Evolutionary conservation across 2,329 filamentous ascomycete species (phyloP), one percentile per base, ranked within the genome.

Genomic region (Phaeosphaeriaceae sp.): DNA sequence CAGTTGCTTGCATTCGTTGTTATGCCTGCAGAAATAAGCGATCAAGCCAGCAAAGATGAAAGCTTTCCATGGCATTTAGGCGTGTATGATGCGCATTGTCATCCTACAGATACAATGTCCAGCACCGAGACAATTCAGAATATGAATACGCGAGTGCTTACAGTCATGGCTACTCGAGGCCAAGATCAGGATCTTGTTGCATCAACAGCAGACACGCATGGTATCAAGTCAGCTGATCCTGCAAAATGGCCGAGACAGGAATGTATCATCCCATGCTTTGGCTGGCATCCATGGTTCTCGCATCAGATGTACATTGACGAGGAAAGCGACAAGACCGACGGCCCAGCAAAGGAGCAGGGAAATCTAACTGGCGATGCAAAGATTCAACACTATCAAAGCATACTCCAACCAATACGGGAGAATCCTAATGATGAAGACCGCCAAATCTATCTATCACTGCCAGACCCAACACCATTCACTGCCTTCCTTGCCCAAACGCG

Each of bases 281-380:
- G 90, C 16, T 92, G 89, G 88, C 90, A 94, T 68, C 90, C 90
- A 1, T 94, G 90, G 90, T 93, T 92, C 71, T 88, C 89, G 1
- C 80, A 93, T 69, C 86, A 90, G 57, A 80, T 94, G 62, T 90
- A 86, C 65, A 72, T 63, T 58, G 63, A 70, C 3, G 74, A 77
- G 28, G 68, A 70, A n/a, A n/a, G 3, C 15, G 12, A 21, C 17
- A 40, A 50, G 1, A 9, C 17, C 7, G 23, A 37, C 3, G 38
- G 23, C 2, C 23, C 61, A 58, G 4, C 44, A 41, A 13, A 45
- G 13, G 16, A 52, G 8, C 40, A 46, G 21, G 29, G 82, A 87
- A 63, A 85, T 3, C 68, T 79, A 8, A 68, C 68, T 3, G 77
- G 78, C 41, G 73, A 77, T 6, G 68, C 73, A 9, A 80, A 78